Percentiles rank a stretch among this genome's conserved stretches.
Conservation (phyloP, 192 early-diverging fungal species). For the Coemansia sp. region DNA sequence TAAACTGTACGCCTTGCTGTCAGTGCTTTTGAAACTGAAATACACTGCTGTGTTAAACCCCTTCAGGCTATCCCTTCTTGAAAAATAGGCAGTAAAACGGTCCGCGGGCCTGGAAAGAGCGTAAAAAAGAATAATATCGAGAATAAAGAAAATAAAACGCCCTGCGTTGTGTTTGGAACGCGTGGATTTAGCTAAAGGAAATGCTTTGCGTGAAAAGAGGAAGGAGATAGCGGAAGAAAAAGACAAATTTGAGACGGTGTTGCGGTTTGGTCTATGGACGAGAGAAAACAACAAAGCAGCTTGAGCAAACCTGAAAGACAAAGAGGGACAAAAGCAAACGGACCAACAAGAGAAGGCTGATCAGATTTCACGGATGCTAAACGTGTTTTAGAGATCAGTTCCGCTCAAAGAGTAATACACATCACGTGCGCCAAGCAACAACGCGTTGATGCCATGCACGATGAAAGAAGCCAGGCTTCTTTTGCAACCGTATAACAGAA, state of each 20-base stretch:
- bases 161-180: not conserved
- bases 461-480: too few relatives aligned
- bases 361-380: not conserved
- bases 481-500: too few relatives aligned
- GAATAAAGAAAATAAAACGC: not conserved
- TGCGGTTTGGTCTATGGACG: not conserved
- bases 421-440: not conserved
- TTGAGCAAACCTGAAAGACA: not conserved
- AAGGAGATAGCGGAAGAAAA: not conserved
- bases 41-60: not conserved
- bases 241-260: not conserved
- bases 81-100: slow-evolving; percentile 5
- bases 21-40: not conserved
- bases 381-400: not conserved
- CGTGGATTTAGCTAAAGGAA: not conserved
- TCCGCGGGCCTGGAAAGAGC: not conserved
- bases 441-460: too few relatives aligned
- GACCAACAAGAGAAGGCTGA: not conserved
- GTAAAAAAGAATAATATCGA: not conserved
- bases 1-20: not conserved
- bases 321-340: slow-evolving; percentile 4
- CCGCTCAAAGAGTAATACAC: not conserved
- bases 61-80: not conserved
- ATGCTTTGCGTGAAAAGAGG: not conserved
- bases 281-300: not conserved